These are phyloP conservation scores for Globisporangium yorkense DNA, from an alignment of 352 stramenopile species.

Conservation along the genomic window DNA sequence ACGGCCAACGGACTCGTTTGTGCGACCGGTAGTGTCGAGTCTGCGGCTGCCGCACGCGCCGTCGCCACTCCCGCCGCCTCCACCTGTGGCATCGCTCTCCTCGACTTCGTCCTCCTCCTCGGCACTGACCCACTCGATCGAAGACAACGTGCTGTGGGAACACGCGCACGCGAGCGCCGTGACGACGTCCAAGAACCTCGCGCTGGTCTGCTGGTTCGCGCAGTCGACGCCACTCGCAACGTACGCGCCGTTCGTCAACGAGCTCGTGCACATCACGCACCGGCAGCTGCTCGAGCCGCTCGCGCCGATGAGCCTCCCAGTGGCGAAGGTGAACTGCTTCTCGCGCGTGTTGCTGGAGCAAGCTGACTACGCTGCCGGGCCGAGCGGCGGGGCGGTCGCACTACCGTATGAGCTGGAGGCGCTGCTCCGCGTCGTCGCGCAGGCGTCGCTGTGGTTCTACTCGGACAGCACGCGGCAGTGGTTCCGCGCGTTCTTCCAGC, in stretches of 20 bases:
- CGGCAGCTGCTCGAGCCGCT: constrained; percentile 27
- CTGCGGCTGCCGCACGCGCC: constrained; percentile 1
- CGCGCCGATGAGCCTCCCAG: constrained; percentile 6
- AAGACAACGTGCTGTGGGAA: constrained; percentile 54
- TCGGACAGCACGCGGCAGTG: constrained; percentile 36
- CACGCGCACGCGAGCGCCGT: constrained; percentile 30
- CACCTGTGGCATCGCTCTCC: neutral
- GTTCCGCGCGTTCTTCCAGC: constrained; percentile 36
- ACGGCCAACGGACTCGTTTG: constrained; percentile 11
- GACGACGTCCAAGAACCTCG: constrained; percentile 54
- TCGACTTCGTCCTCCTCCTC: neutral
- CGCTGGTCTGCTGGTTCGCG: constrained; percentile 41
- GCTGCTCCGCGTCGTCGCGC: constrained; percentile 33
- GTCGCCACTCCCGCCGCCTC: neutral
- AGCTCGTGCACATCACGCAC: constrained; percentile 39
- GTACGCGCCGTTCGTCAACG: constrained; percentile 39
- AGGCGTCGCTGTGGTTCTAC: constrained; percentile 46
- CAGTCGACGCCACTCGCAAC: constrained; percentile 39
- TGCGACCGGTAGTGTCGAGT: constrained; percentile 2
- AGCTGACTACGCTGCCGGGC: constrained; percentile 12
- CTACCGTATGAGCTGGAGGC: constrained; percentile 28
- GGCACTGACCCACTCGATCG: constrained; percentile 14
- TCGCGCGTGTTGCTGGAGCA: constrained; percentile 35
- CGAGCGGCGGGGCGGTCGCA: neutral
- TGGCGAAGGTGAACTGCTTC: constrained; percentile 41